Evolutionary conservation across 345 rosid genomes (phyloP).

Genomic region (Pistacia vera): DNA sequence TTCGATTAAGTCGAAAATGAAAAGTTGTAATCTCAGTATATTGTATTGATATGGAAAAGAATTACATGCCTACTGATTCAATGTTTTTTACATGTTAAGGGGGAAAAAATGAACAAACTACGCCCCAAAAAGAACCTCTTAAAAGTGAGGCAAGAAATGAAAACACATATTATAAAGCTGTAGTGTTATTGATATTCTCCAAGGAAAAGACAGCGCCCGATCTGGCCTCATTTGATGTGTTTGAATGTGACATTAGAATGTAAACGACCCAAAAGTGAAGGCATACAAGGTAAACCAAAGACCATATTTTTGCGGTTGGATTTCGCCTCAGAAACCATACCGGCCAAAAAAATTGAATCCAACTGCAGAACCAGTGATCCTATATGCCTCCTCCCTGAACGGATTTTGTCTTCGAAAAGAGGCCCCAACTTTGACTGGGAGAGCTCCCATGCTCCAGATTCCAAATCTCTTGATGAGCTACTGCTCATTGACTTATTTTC

Average conservation of each 20-base stretch:
- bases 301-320: constrained; percentile 79
- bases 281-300: constrained; percentile 63
- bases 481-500: constrained; percentile 51
- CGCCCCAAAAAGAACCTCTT: constrained; percentile 18
- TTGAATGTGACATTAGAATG: constrained; percentile 58
- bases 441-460: constrained; percentile 63
- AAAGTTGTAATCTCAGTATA: not conserved
- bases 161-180: constrained; percentile 25
- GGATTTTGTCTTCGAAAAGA: constrained; percentile 58
- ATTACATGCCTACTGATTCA: not conserved
- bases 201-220: constrained; percentile 78
- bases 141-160: constrained; percentile 25
- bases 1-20: too few relatives aligned
- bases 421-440: constrained; percentile 57
- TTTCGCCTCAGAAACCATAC: constrained; percentile 76
- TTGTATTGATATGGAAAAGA: not conserved
- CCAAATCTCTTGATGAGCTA: constrained; percentile 55
- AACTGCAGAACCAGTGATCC: constrained; percentile 71
- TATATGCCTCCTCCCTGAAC: constrained; percentile 68
- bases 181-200: constrained; percentile 68
- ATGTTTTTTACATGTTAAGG: not conserved
- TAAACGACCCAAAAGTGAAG: constrained; percentile 95
- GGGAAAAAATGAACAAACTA: constrained; percentile 12
- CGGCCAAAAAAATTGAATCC: constrained; percentile 73
- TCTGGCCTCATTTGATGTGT: constrained; percentile 43